Evolutionary conservation across 352 stramenopile species (phyloP), one percentile per base, ranked within the genome.

Genomic region (Peronospora tabacina): DNA sequence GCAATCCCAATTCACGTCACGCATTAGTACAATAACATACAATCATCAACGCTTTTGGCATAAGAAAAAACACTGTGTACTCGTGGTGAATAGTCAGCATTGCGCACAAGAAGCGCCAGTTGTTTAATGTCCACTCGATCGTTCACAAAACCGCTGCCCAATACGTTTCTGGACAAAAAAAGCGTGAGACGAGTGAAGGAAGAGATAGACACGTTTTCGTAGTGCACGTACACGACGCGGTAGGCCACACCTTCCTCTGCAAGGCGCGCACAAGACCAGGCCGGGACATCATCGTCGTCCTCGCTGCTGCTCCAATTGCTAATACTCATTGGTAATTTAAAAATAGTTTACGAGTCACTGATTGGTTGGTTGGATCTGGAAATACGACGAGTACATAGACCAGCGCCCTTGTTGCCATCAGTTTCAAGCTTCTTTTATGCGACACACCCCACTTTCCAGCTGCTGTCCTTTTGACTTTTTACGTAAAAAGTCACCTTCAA

Each of bases 51-150:
- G 29, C 20, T 5, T 7, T 15, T 30, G n/a, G 13, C 22, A 26
- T 26, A 47, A n/a, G 22, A 44, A 22, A 7, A 3, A 39, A 10
- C 10, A 44, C n/a, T 7, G 22, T 55, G 3, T 56, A 87, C 75
- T 37, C 74, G 65, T 16, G 65, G 73, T 10, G 69, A 62, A 58
- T 87, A 89, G 61, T 84, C 74, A 1, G 78, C 69, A 55, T 89
- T 87, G 44, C 78, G 78, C 40, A 87, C 74, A 26, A 80, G 63
- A 45, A 86, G 52, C 32, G 75, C 78, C 38, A 89, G 66, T 28
- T 70, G 61, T 55, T 85, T 70, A 50, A 83, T 51, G 54, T 89
- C 75, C 26, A 89, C 37, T 3, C 58, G 46, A 19, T 60, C 49
- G 20, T 71, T 70, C n/a, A 89, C 54, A 55, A 66, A 70, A 32